Conservation (phyloP, 768 basidiomycete genomes). For the Lentinula edodes region DNA sequence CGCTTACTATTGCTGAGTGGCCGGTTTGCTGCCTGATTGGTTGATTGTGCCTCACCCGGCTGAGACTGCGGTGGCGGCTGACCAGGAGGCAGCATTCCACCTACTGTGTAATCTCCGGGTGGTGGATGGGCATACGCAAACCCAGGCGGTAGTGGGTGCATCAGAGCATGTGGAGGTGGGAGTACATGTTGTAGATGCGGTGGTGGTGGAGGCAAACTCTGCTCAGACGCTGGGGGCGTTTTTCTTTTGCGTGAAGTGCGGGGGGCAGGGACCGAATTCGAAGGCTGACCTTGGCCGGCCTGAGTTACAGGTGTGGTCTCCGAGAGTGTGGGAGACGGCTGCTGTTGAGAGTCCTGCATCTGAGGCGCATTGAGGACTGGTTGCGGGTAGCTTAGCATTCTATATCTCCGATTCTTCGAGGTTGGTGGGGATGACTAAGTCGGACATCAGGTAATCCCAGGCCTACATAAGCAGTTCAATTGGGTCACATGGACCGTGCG, state of each 20-base stretch:
- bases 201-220: slow-evolving; percentile 24
- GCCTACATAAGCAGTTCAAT: not conserved
- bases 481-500: not conserved
- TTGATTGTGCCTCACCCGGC: slow-evolving; percentile 10
- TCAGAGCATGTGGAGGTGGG: slow-evolving; percentile 49
- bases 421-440: not conserved
- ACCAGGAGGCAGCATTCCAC: slow-evolving; percentile 36
- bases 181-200: slow-evolving; percentile 47
- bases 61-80: slow-evolving; percentile 20
- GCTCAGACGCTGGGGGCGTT: slow-evolving; percentile 41
- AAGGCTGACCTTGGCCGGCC: slow-evolving; percentile 6
- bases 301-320: not conserved
- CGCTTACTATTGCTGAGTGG: slow-evolving; percentile 76
- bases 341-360: not conserved
- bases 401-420: not conserved
- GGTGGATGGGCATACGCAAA: slow-evolving; percentile 37
- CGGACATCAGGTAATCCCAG: not conserved
- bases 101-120: slow-evolving; percentile 46
- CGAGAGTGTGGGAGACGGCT: not conserved
- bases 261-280: slow-evolving; percentile 30
- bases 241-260: slow-evolving; percentile 63
- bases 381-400: slow-evolving; percentile 3
- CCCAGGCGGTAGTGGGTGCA: slow-evolving; percentile 43
- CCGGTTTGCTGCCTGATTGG: slow-evolving; percentile 32
- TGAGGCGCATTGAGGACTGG: slow-evolving; percentile 5